Evolutionary conservation across 768 basidiomycete species (phyloP).

Genomic region (Lyophyllum atratum): DNA sequence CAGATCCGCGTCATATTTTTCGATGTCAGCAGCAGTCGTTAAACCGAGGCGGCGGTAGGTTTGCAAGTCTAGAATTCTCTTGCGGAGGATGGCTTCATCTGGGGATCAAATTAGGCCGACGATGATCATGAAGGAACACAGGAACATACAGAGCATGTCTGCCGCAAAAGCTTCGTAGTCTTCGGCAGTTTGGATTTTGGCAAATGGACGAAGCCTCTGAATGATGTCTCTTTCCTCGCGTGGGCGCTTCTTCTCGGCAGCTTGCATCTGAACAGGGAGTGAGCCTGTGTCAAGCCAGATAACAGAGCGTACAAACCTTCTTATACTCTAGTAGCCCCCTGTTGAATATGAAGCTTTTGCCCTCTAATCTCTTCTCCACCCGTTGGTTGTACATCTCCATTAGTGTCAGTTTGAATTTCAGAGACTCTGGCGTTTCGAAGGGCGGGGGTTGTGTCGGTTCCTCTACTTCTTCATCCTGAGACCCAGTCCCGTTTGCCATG

Average conservation of each 20-base stretch:
- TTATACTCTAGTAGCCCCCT: slow-evolving; percentile 91
- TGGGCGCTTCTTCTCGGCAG: slow-evolving; percentile 85
- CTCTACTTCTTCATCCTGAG: slow-evolving; percentile 58
- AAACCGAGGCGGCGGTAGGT: slow-evolving; percentile 87
- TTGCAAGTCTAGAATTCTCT: slow-evolving; percentile 89
- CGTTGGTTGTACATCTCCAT: slow-evolving; percentile 91
- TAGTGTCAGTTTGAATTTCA: slow-evolving; percentile 85
- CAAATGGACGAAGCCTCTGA: slow-evolving; percentile 87
- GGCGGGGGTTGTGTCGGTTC: slow-evolving; percentile 74
- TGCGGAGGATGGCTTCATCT: slow-evolving; percentile 90
- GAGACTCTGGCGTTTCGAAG: slow-evolving; percentile 80
- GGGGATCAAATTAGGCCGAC: background rate
- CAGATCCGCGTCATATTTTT: slow-evolving; percentile 81
- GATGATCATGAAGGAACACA: background rate
- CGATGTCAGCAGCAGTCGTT: slow-evolving; percentile 83
- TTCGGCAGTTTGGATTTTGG: slow-evolving; percentile 85
- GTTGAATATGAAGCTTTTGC: slow-evolving; percentile 89
- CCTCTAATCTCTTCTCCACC: slow-evolving; percentile 81
- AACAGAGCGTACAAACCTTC: slow-evolving; percentile 58
- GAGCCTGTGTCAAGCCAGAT: background rate
- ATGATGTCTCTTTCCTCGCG: slow-evolving; percentile 92
- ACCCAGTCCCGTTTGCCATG: slow-evolving; percentile 45
- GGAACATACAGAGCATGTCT: slow-evolving; percentile 81
- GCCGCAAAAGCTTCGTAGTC: slow-evolving; percentile 89
- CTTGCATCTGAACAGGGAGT: slow-evolving; percentile 69